Evolutionary conservation across 2,329 filamentous ascomycete species (phyloP).

Genomic region (Fusarium chlamydosporum): DNA sequence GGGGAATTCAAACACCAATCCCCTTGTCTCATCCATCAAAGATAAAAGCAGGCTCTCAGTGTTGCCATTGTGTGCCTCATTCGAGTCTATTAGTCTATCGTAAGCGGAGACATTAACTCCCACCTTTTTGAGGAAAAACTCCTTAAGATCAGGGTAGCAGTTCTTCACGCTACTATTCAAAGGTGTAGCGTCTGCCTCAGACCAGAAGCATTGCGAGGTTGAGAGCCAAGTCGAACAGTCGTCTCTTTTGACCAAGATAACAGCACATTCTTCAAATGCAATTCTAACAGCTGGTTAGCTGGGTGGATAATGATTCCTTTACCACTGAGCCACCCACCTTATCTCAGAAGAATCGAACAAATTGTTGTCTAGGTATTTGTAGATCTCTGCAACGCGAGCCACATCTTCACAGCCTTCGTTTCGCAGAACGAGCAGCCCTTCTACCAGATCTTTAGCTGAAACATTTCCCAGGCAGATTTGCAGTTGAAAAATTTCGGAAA

Average conservation of each 20-base stretch:
- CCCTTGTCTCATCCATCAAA: conserved; percentile 5
- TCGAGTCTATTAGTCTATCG: conserved; percentile 19
- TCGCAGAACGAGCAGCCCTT: conserved; percentile 6
- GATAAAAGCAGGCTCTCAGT: neutral
- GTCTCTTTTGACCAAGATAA: conserved; percentile 13
- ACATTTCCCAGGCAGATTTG: conserved; percentile 16
- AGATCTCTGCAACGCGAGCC: neutral
- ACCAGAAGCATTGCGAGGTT: conserved; percentile 31
- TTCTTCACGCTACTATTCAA: conserved; percentile 9
- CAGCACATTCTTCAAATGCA: conserved; percentile 8
- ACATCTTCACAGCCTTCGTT: conserved; percentile 1
- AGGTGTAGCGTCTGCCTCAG: conserved; percentile 12
- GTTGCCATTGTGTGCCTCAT: neutral
- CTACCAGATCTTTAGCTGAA: conserved; percentile 9
- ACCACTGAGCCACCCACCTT: neutral
- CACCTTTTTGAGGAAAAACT: conserved; percentile 27
- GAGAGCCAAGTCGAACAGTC: conserved; percentile 16
- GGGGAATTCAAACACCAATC: neutral
- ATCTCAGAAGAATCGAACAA: neutral
- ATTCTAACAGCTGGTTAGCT: conserved; percentile 14
- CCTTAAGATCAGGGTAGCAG: conserved; percentile 9
- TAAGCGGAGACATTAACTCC: conserved; percentile 16
- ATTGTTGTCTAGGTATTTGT: conserved; percentile 24
- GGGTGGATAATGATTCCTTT: accelerated
- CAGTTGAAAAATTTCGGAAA: conserved; percentile 11